phyloP scores from a whole-genome alignment of 192 early-diverging fungal genomes.

The Gamsiella multidivaricata region DNA sequence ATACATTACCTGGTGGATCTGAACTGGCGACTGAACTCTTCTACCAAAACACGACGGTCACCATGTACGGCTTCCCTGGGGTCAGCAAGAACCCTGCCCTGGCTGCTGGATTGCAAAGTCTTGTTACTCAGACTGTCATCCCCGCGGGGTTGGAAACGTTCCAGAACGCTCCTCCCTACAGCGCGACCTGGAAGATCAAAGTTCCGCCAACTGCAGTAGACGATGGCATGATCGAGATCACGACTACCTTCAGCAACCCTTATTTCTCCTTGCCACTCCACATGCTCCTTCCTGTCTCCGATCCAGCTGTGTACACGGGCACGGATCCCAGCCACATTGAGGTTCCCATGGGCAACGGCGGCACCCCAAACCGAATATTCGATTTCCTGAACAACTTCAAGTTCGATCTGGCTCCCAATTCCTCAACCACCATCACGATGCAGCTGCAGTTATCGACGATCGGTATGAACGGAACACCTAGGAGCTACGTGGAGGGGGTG shows the following conservation, averaged over 20 bases:
- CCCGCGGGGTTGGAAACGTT: not conserved
- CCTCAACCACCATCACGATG: not conserved
- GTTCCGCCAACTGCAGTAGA: not conserved
- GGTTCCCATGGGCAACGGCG: not conserved
- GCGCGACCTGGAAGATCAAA: not conserved
- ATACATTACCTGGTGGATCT: not conserved
- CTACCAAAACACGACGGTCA: not conserved
- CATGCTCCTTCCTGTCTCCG: not conserved
- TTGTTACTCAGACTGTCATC: not conserved
- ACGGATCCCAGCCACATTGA: not conserved
- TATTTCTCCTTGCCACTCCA: not conserved
- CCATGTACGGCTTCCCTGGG: not conserved
- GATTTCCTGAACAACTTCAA: not conserved
- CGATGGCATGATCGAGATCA: constrained; percentile 9
- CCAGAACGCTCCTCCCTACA: not conserved
- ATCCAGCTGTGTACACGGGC: not conserved
- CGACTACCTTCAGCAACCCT: not conserved
- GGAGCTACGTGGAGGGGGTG: too few relatives aligned
- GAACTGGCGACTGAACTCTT: not conserved
- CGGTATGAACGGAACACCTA: too few relatives aligned
- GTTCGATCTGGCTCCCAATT: not conserved
- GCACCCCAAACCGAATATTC: not conserved
- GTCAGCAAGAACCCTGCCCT: constrained; percentile 14
- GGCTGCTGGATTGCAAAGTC: not conserved
- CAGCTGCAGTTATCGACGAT: too few relatives aligned